Evolutionary conservation across 2,329 filamentous ascomycete species (phyloP), one percentile per base, ranked within the genome.

Genomic region (Rhinocladiella similis): DNA sequence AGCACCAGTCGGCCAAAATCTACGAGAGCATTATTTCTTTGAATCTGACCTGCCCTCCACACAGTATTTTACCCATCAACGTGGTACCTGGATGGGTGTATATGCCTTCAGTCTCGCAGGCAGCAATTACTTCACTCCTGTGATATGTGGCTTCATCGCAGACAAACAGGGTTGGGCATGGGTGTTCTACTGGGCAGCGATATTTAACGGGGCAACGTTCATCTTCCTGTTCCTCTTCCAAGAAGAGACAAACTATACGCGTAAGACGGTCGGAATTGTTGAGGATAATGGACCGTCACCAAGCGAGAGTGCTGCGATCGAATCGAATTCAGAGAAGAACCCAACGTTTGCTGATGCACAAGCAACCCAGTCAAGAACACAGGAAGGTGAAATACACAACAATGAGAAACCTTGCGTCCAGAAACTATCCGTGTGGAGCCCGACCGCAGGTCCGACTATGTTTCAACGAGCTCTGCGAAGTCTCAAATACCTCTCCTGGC

Each of bases 401-500:
- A 12, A 33, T 3, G 29, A 33, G 29, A 33, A 33, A 33, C 10
- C 29, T 3, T 33, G 5, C 10, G 29, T 33, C 29, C 29, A 33
- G 29, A 33, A 33, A 33, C 29, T 33, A 12, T 33, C 29, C 29
- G 6, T 33, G 29, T 33, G 29, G 29, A 33, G 13, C 18, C 57
- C 18, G 60, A 53, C 45, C 13, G 54, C 14, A 46, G 43, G n/a
- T 29, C 48, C 29, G 19, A 18, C 29, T 7, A 33, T 33, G 29
- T 33, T 33, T 12, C 29, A 33, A 33, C 29, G 29, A 33, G 20
- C 25, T 18, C 13, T 53, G 19, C 50, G 56, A 10, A 54, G 50
- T 9, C 51, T 71, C 38, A 55, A 54, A 16, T 51, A 61, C 50
- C 39, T 53, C 19, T 61, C 57, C 5, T 74, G 72, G 50, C 69